Percentiles rank a stretch among this genome's conserved stretches.
Evolutionary conservation across 2,329 filamentous ascomycete species (phyloP).

Genomic region (Davidsoniella eucalypti): DNA sequence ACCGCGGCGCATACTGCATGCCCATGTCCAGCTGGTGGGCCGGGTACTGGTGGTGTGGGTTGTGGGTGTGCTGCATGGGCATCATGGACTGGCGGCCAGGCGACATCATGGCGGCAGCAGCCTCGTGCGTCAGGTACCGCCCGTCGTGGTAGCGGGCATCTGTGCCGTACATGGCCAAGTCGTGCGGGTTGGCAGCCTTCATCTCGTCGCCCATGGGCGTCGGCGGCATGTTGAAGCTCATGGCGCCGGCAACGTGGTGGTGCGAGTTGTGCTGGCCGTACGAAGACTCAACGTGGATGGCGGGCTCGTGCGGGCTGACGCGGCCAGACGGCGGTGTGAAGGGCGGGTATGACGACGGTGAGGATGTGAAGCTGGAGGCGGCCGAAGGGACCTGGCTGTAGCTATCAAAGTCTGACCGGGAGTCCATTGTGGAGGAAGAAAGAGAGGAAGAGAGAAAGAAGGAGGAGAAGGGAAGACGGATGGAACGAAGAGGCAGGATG

Average conservation of each 20-base stretch:
- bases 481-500: not conserved
- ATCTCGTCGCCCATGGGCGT: conserved; percentile 5
- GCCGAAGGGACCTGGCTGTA: conserved; percentile 20
- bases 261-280: conserved; percentile 1
- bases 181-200: not conserved
- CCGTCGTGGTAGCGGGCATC: conserved; percentile 4
- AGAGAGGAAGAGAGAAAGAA: not conserved
- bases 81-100: conserved; percentile 4
- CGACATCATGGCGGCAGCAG: not conserved
- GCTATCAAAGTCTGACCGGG: conserved; percentile 24
- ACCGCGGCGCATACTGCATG: conserved; percentile 6
- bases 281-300: conserved; percentile 8
- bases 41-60: conserved; percentile 6
- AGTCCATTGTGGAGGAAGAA: conserved; percentile 23
- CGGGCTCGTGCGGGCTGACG: conserved; percentile 6
- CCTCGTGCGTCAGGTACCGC: not conserved
- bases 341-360: conserved; percentile 25
- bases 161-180: conserved; percentile 7
- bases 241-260: not conserved
- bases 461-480: conserved; percentile 1
- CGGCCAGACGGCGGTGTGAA: conserved; percentile 29
- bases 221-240: conserved; percentile 9
- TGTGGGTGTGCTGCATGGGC: conserved; percentile 4
- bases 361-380: conserved; percentile 25
- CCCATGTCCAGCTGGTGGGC: conserved; percentile 5